These are phyloP conservation scores for Fusarium sp. DNA, from an alignment of 2,329 filamentous ascomycete genomes.

Conservation along the genomic window DNA sequence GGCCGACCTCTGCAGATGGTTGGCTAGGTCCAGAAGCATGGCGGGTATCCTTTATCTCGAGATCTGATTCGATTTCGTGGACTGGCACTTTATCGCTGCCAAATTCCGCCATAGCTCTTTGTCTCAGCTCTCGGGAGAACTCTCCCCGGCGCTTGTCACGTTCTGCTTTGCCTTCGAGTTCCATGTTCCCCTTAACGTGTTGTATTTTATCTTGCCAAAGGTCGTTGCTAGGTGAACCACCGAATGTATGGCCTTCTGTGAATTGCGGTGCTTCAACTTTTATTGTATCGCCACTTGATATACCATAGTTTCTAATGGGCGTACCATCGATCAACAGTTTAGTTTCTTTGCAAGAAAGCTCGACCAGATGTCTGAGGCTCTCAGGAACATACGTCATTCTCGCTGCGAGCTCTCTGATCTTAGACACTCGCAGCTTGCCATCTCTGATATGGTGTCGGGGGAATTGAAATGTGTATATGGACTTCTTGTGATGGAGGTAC, in stretches of 20 bases:
- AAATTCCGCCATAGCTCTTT: not conserved
- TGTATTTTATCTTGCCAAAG: too few relatives aligned
- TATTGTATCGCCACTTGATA: not conserved
- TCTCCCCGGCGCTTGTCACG: not conserved
- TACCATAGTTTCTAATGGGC: not conserved
- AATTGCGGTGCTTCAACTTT: not conserved
- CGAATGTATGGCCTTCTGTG: too few relatives aligned
- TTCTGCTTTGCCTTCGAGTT: not conserved
- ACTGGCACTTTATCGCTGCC: rapidly evolving
- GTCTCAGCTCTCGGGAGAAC: not conserved
- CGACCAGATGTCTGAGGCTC: not conserved
- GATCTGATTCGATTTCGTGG: not conserved
- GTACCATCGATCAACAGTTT: rapidly evolving
- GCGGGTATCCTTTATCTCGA: too few relatives aligned
- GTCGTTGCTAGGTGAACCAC: rapidly evolving
- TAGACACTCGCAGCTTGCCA: not conserved
- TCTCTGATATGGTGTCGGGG: rapidly evolving
- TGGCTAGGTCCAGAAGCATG: not conserved
- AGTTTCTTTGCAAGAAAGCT: rapidly evolving
- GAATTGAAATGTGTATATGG: rapidly evolving
- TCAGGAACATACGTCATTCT: rapidly evolving
- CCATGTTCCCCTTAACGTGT: not conserved
- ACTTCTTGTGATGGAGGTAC: not conserved
- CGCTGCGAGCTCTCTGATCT: not conserved
- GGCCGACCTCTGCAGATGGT: rapidly evolving